Evolutionary conservation across 2,329 filamentous ascomycete genomes (phyloP).

Genomic region (Aspergillus melleus): DNA sequence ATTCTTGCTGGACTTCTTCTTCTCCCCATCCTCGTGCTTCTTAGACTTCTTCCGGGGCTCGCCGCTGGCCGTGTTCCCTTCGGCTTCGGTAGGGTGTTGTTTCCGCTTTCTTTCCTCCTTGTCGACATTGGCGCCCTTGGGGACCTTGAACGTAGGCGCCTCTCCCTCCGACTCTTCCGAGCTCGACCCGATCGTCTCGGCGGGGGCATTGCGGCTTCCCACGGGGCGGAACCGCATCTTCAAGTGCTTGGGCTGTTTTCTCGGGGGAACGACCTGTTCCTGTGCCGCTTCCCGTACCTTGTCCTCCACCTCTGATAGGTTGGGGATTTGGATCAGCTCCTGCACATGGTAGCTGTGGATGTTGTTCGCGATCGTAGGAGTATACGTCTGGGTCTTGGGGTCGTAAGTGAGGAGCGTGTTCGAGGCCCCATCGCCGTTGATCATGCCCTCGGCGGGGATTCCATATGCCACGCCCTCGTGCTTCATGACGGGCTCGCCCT

Average conservation of each 20-base stretch:
- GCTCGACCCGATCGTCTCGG: conserved; percentile 38
- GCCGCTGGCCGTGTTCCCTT: conserved; percentile 22
- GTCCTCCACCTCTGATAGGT: conserved; percentile 23
- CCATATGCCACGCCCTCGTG: conserved; percentile 46
- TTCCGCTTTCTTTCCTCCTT: conserved; percentile 41
- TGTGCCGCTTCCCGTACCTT: conserved; percentile 24
- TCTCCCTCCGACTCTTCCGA: conserved; percentile 41
- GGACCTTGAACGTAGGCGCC: conserved; percentile 32
- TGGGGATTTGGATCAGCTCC: conserved; percentile 37
- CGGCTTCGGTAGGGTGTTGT: conserved; percentile 32
- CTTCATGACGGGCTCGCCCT: conserved; percentile 43
- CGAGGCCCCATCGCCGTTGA: conserved; percentile 25
- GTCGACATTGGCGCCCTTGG: conserved; percentile 25
- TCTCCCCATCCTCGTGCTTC: conserved; percentile 33
- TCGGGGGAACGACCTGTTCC: conserved; percentile 35
- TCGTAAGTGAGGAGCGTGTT: conserved; percentile 41
- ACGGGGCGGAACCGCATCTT: conserved; percentile 49
- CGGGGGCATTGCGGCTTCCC: conserved; percentile 33
- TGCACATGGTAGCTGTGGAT: conserved; percentile 39
- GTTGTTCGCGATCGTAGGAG: conserved; percentile 23
- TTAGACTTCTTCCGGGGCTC: conserved; percentile 43
- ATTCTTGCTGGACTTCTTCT: conserved; percentile 37
- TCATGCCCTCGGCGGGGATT: conserved; percentile 35
- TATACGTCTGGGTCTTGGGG: conserved; percentile 35
- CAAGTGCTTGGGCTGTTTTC: conserved; percentile 44